These are phyloP conservation scores for Corynespora cassiicola DNA, from an alignment of 2,329 filamentous ascomycete species.

Conservation along the genomic window DNA sequence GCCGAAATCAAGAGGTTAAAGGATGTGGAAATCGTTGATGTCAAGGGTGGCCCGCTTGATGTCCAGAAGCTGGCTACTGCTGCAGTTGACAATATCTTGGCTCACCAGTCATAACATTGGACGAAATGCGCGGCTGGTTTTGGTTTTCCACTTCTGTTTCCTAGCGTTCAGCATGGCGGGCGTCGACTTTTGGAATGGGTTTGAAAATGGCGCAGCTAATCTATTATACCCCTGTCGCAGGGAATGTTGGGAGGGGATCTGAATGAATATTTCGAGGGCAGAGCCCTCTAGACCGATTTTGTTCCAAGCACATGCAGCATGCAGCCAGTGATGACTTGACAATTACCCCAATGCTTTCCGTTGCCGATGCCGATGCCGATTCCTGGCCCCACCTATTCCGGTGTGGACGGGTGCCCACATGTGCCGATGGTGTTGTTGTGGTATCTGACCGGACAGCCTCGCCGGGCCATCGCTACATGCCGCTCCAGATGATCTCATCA, in stretches of 20 bases:
- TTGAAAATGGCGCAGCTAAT: constrained; percentile 26
- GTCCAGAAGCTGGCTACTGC: constrained; percentile 48
- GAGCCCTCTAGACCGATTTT: constrained; percentile 1
- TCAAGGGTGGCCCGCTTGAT: constrained; percentile 48
- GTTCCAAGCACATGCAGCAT: no score
- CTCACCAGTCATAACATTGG: constrained; percentile 7
- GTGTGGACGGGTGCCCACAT: no score
- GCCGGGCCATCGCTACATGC: no score
- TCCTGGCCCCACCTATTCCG: no score
- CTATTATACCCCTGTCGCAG: constrained; percentile 24
- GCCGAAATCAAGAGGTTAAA: constrained; percentile 63
- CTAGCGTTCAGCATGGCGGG: constrained; percentile 26
- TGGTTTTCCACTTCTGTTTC: constrained; percentile 8
- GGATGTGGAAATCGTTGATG: constrained; percentile 56
- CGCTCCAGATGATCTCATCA: no score
- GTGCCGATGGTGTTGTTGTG: no score
- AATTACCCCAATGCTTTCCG: no score
- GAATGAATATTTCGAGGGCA: constrained; percentile 2
- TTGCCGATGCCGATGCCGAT: no score
- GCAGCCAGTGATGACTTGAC: no score
- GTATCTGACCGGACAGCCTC: no score
- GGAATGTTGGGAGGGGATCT: constrained; percentile 8
- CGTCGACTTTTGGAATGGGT: constrained; percentile 16
- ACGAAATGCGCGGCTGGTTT: constrained; percentile 2
- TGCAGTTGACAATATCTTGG: constrained; percentile 47